Evolutionary conservation across 2,329 filamentous ascomycete species (phyloP), one percentile per base, ranked within the genome.

Genomic region (Phoma sp.): DNA sequence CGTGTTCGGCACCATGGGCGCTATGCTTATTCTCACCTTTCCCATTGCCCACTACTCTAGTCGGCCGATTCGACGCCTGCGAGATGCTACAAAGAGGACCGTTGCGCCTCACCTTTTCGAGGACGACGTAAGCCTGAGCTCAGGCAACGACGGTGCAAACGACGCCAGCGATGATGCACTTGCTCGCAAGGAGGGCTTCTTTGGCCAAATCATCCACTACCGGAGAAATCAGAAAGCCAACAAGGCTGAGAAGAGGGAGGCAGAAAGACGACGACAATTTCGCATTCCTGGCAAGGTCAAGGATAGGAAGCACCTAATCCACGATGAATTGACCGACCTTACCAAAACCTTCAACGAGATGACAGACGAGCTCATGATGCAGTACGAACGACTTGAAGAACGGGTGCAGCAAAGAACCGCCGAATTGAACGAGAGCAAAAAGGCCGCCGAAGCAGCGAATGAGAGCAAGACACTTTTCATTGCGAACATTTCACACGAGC

Each of bases 381-480:
- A 96, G 67, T 97, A 96, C 68, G 86, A 87, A 25, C 87, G 86
- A 10, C 80, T 97, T 1, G 93, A 97, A 72, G 87, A 93, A 51
- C 88, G 93, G 64, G 93, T 97, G 1, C 85, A 85, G 6, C 87
- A 93, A 71, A 83, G 93, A 49, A 97, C 93, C 0, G 85, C 85
- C 29, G 90, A 97, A 74, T 80, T 97, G 0, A 92, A 96, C 68
- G 85, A 91, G 57, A 96, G 89, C 78, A 96, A 96, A 73, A 91
- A 92, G 76, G 91, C 92, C 1, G 93, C 93, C 1, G 93, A 96
- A 74, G 90, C 91, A n/a, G 93, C 93, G 3, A 97, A 96, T 66
- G 91, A 96, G 76, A 96, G 91, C 81, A 99, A 99, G 78, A 98
- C 95, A 0, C 81, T 98, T 7, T 98, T 98, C 77, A 96, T 99